A percentile compares a stretch with the other conserved stretches of the same genome.
These are phyloP conservation scores for Strigomonas culicis DNA, from an alignment of 208 protist species.

Conservation along the genomic window DNA sequence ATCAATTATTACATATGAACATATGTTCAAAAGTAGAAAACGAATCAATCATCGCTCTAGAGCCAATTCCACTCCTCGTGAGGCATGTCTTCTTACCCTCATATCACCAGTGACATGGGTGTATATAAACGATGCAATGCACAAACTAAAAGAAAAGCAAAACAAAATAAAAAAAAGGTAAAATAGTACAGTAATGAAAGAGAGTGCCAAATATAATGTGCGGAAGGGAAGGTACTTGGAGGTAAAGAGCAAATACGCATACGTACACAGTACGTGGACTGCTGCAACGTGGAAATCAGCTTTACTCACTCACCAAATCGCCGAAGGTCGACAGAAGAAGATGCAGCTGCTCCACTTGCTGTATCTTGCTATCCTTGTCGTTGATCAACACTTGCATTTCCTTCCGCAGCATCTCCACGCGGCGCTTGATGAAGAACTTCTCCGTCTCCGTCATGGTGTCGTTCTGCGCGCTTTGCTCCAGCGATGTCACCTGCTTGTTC, in stretches of 20 bases:
- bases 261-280: not conserved
- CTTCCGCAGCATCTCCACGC: constrained; percentile 9
- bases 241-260: not conserved
- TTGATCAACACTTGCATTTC: constrained; percentile 1
- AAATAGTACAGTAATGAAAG: not conserved
- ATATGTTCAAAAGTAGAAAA: no score
- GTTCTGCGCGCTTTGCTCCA: not conserved
- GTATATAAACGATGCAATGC: not conserved
- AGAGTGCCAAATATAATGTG: not conserved
- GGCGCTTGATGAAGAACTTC: constrained; percentile 7
- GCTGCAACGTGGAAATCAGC: not conserved
- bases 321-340: not conserved
- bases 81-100: no score
- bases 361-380: constrained; percentile 1
- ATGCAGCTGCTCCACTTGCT: constrained; percentile 8
- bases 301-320: no score
- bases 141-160: constrained; percentile 6
- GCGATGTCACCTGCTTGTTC: not conserved
- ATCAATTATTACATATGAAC: no score
- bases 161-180: constrained; percentile 13
- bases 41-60: no score
- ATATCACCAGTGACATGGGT: no score
- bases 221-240: not conserved
- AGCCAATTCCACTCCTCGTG: no score
- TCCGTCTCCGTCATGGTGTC: not conserved